Evolutionary conservation across 139 green algal species (phyloP), one percentile per base, ranked within the genome.

Genomic region (Eudorina sp.): DNA sequence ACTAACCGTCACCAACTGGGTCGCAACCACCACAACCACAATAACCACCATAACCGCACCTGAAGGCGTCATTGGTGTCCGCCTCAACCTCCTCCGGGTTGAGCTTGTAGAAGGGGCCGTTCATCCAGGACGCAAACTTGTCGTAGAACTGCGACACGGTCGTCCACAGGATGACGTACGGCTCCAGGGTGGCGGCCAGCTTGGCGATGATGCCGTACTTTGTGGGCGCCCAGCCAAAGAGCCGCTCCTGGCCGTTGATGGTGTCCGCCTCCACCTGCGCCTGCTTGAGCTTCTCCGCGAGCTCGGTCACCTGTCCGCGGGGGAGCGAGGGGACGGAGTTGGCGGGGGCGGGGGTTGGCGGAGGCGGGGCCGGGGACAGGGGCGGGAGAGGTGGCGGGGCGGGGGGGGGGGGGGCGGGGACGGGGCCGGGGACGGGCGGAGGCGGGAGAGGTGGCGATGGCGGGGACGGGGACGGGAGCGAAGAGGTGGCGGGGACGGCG

Each of bases 241-340:
- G 92, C 86, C 94, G 94, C 87, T 97, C 95, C 85, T 96, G 94
- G 0, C 31, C 80, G 88, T 97, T 97, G 85, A 97, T 97, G 41
- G 92, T 91, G 51, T 96, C 95, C 19, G 91, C 91, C 76, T 95
- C 92, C 25, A 74, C 70, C 70, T 89, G 76, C 7, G 95, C 95
- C 36, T 86, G 86, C 76, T 94, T 93, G 66, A 97, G 88, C 76
- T 90, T 89, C 53, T 92, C 90, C 5, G 70, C 75, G 31, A 95
- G 89, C 36, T 94, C 92, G 3, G 73, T 40, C 18, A 95, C 91
- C 88, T 93, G 48, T 38, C 3, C 7, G 14, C n/a, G n/a, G n/a
- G n/a, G n/a, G n/a, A n/a, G n/a, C n/a, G n/a, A n/a, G n/a, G n/a
- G n/a, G n/a, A n/a, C n/a, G n/a, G n/a, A n/a, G n/a, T n/a, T n/a